A percentile compares a stretch with the other conserved stretches of the same genome.
These are phyloP conservation scores for Colletotrichum scovillei DNA, from an alignment of 2,329 filamentous ascomycete species.

Conservation along the genomic window DNA sequence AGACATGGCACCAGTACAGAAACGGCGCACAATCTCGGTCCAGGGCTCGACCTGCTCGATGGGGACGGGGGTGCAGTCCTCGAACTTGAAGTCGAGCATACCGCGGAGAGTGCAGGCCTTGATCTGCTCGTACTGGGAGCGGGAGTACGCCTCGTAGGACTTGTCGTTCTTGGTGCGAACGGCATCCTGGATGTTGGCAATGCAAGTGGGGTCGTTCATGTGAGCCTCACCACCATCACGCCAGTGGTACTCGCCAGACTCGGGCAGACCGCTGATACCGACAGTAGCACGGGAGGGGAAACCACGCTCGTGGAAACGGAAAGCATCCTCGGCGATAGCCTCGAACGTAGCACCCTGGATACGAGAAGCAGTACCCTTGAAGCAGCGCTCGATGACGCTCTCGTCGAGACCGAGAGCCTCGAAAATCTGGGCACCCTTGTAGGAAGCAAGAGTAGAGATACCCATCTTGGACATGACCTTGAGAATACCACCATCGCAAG, in stretches of 20 bases:
- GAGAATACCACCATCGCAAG: constrained; percentile 93
- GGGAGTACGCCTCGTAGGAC: constrained; percentile 96
- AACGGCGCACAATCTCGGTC: constrained; percentile 96
- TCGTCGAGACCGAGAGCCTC: constrained; percentile 95
- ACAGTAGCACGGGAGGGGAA: constrained; percentile 85
- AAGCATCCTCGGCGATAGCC: constrained; percentile 91
- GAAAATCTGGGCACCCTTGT: constrained; percentile 98
- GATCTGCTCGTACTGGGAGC: constrained; percentile 94
- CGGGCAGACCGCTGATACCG: constrained; percentile 81
- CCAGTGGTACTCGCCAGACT: constrained; percentile 99
- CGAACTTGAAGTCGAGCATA: constrained; percentile 95
- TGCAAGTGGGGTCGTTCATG: constrained; percentile 93
- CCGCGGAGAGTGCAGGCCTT: constrained; percentile 96
- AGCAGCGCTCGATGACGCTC: constrained; percentile 91
- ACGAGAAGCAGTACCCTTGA: constrained; percentile 92
- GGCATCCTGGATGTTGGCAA: constrained; percentile 97
- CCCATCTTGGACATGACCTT: constrained; percentile 99
- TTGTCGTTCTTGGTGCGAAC: constrained; percentile 98
- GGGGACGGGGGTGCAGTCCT: constrained; percentile 84
- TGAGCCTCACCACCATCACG: constrained; percentile 95
- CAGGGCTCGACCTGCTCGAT: constrained; percentile 98
- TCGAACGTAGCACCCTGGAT: constrained; percentile 96
- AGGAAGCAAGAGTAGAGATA: constrained; percentile 94
- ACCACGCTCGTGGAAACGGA: constrained; percentile 93
- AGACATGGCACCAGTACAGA: constrained; percentile 98